Base-by-base conservation (phyloP, 2,329 filamentous ascomycete genomes). In the Diplocarpon mali region DNA sequence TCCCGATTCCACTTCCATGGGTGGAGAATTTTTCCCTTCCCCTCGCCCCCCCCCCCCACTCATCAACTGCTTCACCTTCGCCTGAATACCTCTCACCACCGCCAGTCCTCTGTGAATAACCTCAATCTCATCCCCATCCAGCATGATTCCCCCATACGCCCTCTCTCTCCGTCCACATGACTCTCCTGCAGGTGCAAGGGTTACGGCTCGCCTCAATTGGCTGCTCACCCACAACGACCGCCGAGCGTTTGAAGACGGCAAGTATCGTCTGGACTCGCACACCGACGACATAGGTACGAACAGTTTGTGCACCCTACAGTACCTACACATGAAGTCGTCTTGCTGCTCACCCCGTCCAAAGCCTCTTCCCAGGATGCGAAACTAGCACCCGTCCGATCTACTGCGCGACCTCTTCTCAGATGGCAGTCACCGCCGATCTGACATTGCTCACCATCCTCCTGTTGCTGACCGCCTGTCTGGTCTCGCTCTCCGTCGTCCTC, bases 401-500 rank as follows among this genome's bases (percentile, higher is more conserved):
- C 31, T 32, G 20, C 40, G 29, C 35, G 35, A 14, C 27, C 29
- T 34, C 42, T 45, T 40, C 20, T 42, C 44, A 54, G 47, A 59
- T 59, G 57, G 57, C 55, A 44, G 52, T 52, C 44, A 45, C 47
- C 10, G 67, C 43, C 39, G 50, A 59, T 40, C 45, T 57, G 29
- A 49, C 50, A 38, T 41, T 55, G 30, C 17, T 53, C 34, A 57
- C 72, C 60, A 66, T 75, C 53, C 65, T 78, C 58, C 67, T 80
- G 48, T 67, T 73, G 53, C 64, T 77, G 61, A 73, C 74, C 62
- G 75, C 76, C 50, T 67, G 77, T 60, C 63, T 69, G 36, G 69
- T 80, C 47, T 73, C 73, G 35, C 60, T 75, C 49, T 67, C 73
- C 53, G 69, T 79, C 51, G 64, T 75, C 56, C 65, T 63, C 47